A percentile compares a stretch with the other conserved stretches of the same genome.
phyloP scores from a whole-genome alignment of 2,329 filamentous ascomycete species.

The Fusarium sp. region DNA sequence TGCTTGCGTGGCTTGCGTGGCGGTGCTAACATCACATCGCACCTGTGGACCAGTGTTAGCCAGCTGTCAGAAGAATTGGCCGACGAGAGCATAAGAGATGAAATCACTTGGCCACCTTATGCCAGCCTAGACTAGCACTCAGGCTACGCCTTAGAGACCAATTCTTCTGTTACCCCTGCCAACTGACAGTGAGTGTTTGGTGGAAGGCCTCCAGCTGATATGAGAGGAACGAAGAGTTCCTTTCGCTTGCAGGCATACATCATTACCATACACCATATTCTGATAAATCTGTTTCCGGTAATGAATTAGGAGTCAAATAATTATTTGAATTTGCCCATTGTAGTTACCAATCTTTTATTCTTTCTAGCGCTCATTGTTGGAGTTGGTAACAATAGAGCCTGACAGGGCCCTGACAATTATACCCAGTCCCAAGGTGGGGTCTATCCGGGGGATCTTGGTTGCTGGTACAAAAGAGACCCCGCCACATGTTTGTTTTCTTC shows the following conservation, averaged over 20 bases:
- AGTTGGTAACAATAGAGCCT: slow-evolving; percentile 4
- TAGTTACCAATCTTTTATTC: background rate
- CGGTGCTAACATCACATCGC: background rate
- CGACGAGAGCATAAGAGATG: background rate
- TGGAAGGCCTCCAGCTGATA: background rate
- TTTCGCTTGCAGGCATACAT: background rate
- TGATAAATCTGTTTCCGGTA: background rate
- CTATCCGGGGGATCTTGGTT: slow-evolving; percentile 31
- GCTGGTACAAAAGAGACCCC: slow-evolving; percentile 37
- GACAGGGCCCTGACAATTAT: background rate
- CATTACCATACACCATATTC: background rate
- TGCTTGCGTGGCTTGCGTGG: slow-evolving; percentile 33
- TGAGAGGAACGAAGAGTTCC: background rate
- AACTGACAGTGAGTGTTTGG: too few species aligned
- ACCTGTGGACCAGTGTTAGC: background rate
- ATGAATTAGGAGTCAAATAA: too few species aligned
- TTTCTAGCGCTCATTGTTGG: slow-evolving; percentile 1
- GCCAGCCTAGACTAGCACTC: background rate
- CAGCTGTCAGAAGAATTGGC: background rate
- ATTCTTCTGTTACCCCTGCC: background rate
- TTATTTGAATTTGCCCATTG: background rate
- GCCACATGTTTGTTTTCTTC: slow-evolving; percentile 45
- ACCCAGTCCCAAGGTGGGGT: slow-evolving; percentile 28
- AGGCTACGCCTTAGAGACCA: background rate
- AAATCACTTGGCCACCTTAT: background rate